Percentiles rank a stretch among this genome's conserved stretches.
phyloP scores from a whole-genome alignment of 768 basidiomycete genomes.

The Psilocybe subaeruginosa region DNA sequence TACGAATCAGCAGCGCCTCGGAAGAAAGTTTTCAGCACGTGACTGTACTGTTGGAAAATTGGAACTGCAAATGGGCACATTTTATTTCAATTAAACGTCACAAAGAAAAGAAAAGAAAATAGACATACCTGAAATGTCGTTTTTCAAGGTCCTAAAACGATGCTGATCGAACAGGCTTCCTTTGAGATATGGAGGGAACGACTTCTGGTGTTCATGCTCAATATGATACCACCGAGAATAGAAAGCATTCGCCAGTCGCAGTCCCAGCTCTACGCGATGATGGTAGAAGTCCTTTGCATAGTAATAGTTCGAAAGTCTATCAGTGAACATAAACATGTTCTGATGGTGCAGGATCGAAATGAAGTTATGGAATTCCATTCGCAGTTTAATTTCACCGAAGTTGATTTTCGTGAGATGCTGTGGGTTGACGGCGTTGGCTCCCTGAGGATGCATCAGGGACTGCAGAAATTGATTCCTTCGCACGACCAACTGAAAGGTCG shows the following conservation, averaged over 20 bases:
- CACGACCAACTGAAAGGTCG: neutral
- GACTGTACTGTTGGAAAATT: neutral
- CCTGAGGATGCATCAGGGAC: neutral
- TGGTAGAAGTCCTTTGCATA: neutral
- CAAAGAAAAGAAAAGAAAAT: neutral
- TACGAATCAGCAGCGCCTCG: neutral
- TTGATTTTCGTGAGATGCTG: neutral
- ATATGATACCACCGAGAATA: neutral
- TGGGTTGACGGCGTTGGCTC: neutral
- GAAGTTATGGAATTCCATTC: neutral
- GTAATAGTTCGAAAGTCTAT: neutral
- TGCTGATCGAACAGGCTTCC: neutral
- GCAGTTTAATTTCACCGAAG: neutral
- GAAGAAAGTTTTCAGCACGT: neutral
- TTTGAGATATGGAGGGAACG: neutral
- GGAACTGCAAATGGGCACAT: neutral
- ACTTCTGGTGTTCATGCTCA: neutral
- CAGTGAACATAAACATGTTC: constrained; percentile 1
- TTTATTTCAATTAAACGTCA: neutral
- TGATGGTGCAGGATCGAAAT: constrained; percentile 1
- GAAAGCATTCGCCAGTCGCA: neutral
- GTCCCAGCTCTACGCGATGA: neutral
- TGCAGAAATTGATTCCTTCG: neutral
- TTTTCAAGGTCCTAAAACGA: neutral
- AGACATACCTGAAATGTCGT: neutral